phyloP scores from a whole-genome alignment of 108 stramenopile genomes.

The Discostella stelligeroides region DNA sequence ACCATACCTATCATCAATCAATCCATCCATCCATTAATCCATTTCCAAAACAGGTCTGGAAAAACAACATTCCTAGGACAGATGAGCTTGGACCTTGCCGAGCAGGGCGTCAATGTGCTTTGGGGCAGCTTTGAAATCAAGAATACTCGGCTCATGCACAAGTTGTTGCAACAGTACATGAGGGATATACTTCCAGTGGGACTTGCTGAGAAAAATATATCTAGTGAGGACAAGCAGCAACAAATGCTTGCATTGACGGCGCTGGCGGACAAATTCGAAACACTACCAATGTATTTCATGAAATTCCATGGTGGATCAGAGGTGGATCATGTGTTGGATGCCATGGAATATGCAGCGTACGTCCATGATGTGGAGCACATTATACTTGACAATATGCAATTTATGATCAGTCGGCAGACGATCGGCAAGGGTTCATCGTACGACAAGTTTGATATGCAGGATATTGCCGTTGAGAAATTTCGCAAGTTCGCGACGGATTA shows the following conservation, averaged over 20 bases:
- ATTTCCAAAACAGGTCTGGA: conserved; percentile 20
- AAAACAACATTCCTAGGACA: conserved; percentile 97
- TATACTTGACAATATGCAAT: conserved; percentile 98
- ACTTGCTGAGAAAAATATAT: conserved; percentile 30
- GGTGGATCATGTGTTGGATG: conserved; percentile 93
- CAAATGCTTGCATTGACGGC: conserved; percentile 54
- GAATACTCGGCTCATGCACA: conserved; percentile 89
- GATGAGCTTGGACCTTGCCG: conserved; percentile 90
- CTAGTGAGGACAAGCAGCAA: conserved; percentile 40
- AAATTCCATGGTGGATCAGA: conserved; percentile 95
- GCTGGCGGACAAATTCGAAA: conserved; percentile 85
- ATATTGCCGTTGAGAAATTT: conserved; percentile 94
- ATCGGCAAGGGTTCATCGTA: conserved; percentile 39
- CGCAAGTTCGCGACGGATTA: conserved; percentile 95
- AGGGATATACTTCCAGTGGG: conserved; percentile 67
- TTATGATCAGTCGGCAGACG: conserved; percentile 89
- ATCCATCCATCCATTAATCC: background rate
- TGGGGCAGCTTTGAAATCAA: conserved; percentile 99
- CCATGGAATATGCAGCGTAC: conserved; percentile 96
- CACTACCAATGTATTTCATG: conserved; percentile 92
- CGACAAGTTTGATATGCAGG: conserved; percentile 93
- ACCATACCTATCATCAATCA: too few species aligned
- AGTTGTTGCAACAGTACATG: conserved; percentile 90
- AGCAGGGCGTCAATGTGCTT: conserved; percentile 86
- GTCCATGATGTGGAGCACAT: conserved; percentile 92